These are phyloP conservation scores for Aspergillus indologenus DNA, from an alignment of 495 filamentous ascomycete genomes.

Conservation along the genomic window DNA sequence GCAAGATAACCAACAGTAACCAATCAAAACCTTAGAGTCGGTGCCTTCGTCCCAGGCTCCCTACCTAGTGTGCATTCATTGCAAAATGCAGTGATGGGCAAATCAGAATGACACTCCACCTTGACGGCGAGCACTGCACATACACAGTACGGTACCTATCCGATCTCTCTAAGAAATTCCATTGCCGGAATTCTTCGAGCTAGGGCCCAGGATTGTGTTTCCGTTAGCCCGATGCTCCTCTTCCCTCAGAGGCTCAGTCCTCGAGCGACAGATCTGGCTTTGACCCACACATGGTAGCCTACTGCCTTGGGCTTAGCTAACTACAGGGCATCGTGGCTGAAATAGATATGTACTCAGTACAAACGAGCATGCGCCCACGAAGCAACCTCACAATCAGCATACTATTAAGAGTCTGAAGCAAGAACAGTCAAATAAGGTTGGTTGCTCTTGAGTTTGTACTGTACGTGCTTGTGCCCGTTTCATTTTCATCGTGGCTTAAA, in stretches of 20 bases:
- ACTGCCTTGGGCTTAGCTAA: not conserved
- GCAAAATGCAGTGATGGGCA: not conserved
- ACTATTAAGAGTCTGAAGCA: too few species aligned
- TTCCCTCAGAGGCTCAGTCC: too few species aligned
- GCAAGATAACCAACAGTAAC: too few species aligned
- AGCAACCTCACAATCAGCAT: too few species aligned
- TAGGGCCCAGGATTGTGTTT: not conserved
- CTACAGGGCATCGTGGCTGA: not conserved
- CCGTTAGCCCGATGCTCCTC: not conserved
- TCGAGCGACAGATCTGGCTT: not conserved
- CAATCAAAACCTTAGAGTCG: too few species aligned
- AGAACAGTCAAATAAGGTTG: too few species aligned
- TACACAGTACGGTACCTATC: too few species aligned
- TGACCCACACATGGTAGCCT: not conserved
- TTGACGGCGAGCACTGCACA: not conserved
- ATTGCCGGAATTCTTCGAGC: not conserved
- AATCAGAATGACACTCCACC: not conserved
- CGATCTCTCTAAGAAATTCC: not conserved
- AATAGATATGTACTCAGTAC: not conserved
- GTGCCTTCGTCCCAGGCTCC: too few species aligned
- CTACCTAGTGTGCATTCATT: not conserved
- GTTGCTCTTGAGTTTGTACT: too few species aligned
- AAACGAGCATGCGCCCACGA: not conserved
- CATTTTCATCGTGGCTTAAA: too few species aligned
- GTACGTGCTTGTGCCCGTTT: too few species aligned